These are phyloP conservation scores for Phytophthora fragariae DNA, from an alignment of 352 stramenopile species.

Conservation along the genomic window DNA sequence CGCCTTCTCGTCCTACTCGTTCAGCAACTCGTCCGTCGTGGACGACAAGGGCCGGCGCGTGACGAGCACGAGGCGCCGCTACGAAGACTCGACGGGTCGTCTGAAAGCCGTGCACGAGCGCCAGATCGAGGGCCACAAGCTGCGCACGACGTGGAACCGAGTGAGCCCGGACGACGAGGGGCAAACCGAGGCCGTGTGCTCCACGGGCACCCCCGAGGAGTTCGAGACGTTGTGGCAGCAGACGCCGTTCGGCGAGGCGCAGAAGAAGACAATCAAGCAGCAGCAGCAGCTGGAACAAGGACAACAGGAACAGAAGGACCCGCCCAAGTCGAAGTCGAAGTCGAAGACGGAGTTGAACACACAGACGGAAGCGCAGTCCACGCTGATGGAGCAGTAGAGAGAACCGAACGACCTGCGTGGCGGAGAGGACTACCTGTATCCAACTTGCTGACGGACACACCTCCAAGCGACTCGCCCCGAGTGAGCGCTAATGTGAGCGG, in stretches of 20 bases:
- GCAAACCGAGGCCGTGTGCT: constrained; percentile 41
- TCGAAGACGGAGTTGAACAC: neutral
- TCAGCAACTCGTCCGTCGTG: constrained; percentile 45
- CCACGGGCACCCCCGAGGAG: constrained; percentile 42
- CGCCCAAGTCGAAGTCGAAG: neutral
- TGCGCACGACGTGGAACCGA: constrained; percentile 46
- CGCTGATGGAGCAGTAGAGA: constrained; percentile 20
- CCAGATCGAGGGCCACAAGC: constrained; percentile 43
- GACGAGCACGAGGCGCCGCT: constrained; percentile 46
- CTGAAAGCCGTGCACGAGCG: constrained; percentile 57
- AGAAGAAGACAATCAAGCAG: constrained; percentile 41
- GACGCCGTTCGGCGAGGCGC: constrained; percentile 52
- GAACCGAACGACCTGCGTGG: neutral
- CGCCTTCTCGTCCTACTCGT: constrained; percentile 50
- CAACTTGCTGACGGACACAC: neutral
- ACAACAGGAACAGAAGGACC: neutral
- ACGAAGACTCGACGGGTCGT: constrained; percentile 54
- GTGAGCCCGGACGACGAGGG: constrained; percentile 40
- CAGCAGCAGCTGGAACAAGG: constrained; percentile 39
- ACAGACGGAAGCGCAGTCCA: neutral
- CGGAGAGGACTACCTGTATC: neutral
- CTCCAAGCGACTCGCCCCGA: too few species aligned
- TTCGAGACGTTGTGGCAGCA: constrained; percentile 58
- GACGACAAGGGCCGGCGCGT: constrained; percentile 47
- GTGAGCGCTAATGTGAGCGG: too few species aligned